phyloP scores from a whole-genome alignment of 129 eudicot genomes.

The Chrysanthemum lavandulifolium region DNA sequence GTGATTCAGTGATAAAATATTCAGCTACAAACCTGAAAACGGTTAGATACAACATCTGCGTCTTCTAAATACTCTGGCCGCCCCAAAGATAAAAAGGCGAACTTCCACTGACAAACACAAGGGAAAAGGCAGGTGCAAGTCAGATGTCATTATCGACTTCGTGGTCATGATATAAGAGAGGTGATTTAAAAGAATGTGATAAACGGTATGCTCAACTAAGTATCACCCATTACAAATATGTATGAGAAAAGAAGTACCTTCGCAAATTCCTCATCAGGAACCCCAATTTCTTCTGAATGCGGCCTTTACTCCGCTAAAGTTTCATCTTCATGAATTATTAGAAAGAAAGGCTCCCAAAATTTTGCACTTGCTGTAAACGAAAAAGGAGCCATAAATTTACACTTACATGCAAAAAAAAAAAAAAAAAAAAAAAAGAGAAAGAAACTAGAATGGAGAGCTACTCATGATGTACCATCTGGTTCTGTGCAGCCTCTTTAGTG shows the following conservation, averaged over 20 bases:
- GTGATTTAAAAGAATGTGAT: background rate
- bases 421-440: too few relatives aligned
- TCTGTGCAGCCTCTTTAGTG: conserved; percentile 86
- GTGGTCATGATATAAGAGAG: background rate
- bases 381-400: background rate
- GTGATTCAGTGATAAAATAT: background rate
- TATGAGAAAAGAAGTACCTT: conserved; percentile 45
- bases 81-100: conserved; percentile 49
- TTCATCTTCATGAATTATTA: conserved; percentile 53
- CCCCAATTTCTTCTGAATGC: conserved; percentile 49
- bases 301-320: conserved; percentile 49
- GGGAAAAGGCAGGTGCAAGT: background rate
- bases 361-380: conserved; percentile 73
- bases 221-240: background rate
- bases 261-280: conserved; percentile 59
- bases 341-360: conserved; percentile 66
- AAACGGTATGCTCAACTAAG: background rate
- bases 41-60: conserved; percentile 46
- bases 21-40: conserved; percentile 52
- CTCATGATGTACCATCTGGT: conserved; percentile 67
- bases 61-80: conserved; percentile 55
- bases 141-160: background rate
- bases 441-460: conserved; percentile 5
- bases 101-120: conserved; percentile 52
- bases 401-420: background rate